Evolutionary conservation across 2,329 filamentous ascomycete species (phyloP).

Genomic region (Verticillium tricorpus): DNA sequence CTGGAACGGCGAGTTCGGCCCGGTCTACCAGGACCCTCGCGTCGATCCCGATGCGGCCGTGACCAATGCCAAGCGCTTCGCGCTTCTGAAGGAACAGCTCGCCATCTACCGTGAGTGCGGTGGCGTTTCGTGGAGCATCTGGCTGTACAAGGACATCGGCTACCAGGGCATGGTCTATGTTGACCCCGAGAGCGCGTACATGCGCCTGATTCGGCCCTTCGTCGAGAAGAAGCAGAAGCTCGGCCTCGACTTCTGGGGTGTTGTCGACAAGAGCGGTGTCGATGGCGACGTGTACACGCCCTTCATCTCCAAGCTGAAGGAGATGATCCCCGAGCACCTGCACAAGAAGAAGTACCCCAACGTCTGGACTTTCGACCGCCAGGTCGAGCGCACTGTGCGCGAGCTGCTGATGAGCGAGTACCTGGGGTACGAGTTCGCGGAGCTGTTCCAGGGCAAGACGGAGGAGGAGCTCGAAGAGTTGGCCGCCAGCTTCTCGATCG

Average conservation of each 20-base stretch:
- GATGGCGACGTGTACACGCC: slow-evolving; percentile 34
- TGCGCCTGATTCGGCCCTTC: slow-evolving; percentile 45
- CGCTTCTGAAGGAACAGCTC: slow-evolving; percentile 35
- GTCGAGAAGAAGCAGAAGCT: slow-evolving; percentile 50
- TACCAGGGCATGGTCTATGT: slow-evolving; percentile 52
- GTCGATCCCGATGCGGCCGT: slow-evolving; percentile 30
- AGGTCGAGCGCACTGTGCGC: slow-evolving; percentile 39
- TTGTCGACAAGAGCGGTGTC: slow-evolving; percentile 20
- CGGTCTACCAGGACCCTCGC: slow-evolving; percentile 37
- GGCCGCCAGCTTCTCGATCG: slow-evolving; percentile 45
- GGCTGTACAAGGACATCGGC: slow-evolving; percentile 55
- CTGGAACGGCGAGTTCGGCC: slow-evolving; percentile 50
- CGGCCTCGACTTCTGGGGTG: slow-evolving; percentile 52
- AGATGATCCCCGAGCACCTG: slow-evolving; percentile 36
- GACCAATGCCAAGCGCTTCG: slow-evolving; percentile 35
- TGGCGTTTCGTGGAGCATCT: slow-evolving; percentile 53
- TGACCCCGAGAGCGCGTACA: slow-evolving; percentile 40
- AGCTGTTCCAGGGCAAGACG: slow-evolving; percentile 46
- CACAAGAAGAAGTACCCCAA: slow-evolving; percentile 41
- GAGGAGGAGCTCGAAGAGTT: slow-evolving; percentile 49
- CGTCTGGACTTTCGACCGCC: slow-evolving; percentile 45
- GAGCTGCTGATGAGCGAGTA: slow-evolving; percentile 40
- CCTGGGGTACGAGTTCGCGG: slow-evolving; percentile 49
- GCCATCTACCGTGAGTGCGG: slow-evolving; percentile 27
- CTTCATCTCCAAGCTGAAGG: slow-evolving; percentile 34